Conservation (phyloP, 176 grass and related monocot genomes). For the Poa pratensis region DNA sequence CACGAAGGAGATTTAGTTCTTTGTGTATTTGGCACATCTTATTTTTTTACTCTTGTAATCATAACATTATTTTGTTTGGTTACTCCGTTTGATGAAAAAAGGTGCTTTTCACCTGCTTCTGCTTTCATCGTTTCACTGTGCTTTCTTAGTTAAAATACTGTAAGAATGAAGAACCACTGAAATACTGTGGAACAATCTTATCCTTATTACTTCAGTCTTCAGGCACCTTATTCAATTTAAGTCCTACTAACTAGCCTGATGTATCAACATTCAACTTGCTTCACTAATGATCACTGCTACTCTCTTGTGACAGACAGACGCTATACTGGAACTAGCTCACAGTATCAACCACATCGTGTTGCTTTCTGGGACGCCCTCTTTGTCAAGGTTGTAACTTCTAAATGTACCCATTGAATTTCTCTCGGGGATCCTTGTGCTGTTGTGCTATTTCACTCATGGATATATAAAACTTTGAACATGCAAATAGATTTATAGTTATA, state of each 20-base stretch:
- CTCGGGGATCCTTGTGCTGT: constrained; percentile 26
- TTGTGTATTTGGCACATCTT: constrained; percentile 26
- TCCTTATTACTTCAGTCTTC: constrained; percentile 26
- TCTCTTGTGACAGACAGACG: constrained; percentile 65
- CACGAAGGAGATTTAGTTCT: constrained; percentile 29
- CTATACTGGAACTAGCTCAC: constrained; percentile 73
- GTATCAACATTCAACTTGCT: constrained; percentile 23
- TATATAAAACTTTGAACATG: constrained; percentile 21
- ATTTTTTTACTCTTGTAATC: constrained; percentile 18
- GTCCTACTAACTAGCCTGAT: constrained; percentile 21
- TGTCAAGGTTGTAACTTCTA: constrained; percentile 84
- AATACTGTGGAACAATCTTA: constrained; percentile 2
- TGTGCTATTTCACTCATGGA: not conserved
- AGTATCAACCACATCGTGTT: constrained; percentile 63
- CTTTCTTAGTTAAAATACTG: constrained; percentile 22
- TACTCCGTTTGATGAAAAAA: constrained; percentile 26
- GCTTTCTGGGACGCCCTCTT: constrained; percentile 94
- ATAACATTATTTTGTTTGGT: constrained; percentile 35
- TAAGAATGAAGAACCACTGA: constrained; percentile 11
- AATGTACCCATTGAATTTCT: constrained; percentile 40
- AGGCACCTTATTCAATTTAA: constrained; percentile 27
- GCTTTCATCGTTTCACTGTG: not conserved
- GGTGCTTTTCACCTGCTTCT: not conserved
- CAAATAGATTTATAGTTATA: constrained; percentile 10
- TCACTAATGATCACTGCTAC: constrained; percentile 8